Conservation (phyloP, 2,329 filamentous ascomycete genomes). For the Talaromyces sp. region DNA sequence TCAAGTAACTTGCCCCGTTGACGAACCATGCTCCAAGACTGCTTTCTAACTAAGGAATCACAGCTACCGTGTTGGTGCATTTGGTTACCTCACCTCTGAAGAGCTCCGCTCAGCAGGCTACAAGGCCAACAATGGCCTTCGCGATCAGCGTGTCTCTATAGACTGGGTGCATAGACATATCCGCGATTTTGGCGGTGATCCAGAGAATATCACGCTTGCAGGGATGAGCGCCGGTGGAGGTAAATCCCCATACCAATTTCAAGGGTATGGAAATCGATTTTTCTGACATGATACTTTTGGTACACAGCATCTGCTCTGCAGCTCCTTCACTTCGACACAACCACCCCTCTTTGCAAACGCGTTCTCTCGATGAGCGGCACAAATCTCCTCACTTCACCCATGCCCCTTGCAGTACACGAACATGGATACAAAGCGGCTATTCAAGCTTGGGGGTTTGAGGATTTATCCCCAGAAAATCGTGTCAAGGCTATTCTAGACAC, state of each 20-base stretch:
- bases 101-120: conserved; percentile 44
- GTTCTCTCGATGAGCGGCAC: conserved; percentile 41
- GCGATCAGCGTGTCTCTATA: conserved; percentile 44
- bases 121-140: conserved; percentile 41
- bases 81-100: conserved; percentile 46
- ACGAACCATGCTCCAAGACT: background rate
- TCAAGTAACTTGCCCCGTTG: conserved; percentile 34
- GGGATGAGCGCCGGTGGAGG: conserved; percentile 46
- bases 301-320: conserved; percentile 25
- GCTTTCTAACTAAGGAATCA: conserved; percentile 9
- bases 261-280: background rate
- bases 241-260: conserved; percentile 12
- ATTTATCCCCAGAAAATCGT: conserved; percentile 33
- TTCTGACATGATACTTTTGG: conserved; percentile 7
- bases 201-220: conserved; percentile 35
- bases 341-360: conserved; percentile 37
- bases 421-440: conserved; percentile 37
- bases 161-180: conserved; percentile 39
- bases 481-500: conserved; percentile 37
- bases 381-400: conserved; percentile 37
- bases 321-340: conserved; percentile 30
- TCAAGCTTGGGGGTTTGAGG: conserved; percentile 34
- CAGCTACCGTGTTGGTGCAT: conserved; percentile 44
- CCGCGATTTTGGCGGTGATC: conserved; percentile 37
- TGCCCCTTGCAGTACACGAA: conserved; percentile 37